phyloP scores from a whole-genome alignment of 2,329 filamentous ascomycete species.

The Phyllosticta capitalensis region DNA sequence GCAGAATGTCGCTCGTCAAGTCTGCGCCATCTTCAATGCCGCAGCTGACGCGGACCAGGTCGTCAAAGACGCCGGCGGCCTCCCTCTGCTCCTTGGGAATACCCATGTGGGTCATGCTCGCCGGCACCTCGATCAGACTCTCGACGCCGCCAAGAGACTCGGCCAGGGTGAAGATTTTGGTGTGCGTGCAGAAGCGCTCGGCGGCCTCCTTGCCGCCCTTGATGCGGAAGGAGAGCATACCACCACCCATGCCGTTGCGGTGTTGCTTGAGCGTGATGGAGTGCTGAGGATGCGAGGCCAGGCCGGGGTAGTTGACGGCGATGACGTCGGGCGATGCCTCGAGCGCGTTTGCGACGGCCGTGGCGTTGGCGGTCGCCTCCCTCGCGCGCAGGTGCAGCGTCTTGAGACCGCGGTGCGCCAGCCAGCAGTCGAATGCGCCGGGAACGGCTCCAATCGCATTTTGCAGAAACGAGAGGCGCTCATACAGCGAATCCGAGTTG shows the following conservation, averaged over 20 bases:
- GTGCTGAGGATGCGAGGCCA: constrained; percentile 78
- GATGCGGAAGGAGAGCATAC: constrained; percentile 96
- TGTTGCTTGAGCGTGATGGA: constrained; percentile 83
- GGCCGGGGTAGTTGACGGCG: constrained; percentile 89
- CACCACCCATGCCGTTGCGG: constrained; percentile 85
- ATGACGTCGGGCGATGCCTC: constrained; percentile 74
- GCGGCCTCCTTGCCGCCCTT: constrained; percentile 76
- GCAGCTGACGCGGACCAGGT: constrained; percentile 86
- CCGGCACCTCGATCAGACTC: constrained; percentile 82
- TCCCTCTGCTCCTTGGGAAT: constrained; percentile 87
- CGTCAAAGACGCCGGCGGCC: constrained; percentile 87
- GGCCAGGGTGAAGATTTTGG: constrained; percentile 83
- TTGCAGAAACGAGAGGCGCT: constrained; percentile 79
- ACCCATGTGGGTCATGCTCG: constrained; percentile 93
- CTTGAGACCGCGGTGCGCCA: constrained; percentile 93
- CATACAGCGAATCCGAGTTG: constrained; percentile 72
- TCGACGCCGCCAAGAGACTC: constrained; percentile 91
- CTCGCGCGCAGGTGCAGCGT: constrained; percentile 87
- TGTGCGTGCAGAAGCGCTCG: constrained; percentile 83
- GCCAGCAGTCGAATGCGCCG: constrained; percentile 93
- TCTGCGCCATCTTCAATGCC: constrained; percentile 88
- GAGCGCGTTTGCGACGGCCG: constrained; percentile 64
- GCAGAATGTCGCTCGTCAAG: constrained; percentile 68
- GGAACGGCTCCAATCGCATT: constrained; percentile 96
- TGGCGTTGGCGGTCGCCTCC: constrained; percentile 75